These are phyloP conservation scores for Ustilago curta DNA, from an alignment of 1,284 basidiomycete species.

Conservation along the genomic window DNA sequence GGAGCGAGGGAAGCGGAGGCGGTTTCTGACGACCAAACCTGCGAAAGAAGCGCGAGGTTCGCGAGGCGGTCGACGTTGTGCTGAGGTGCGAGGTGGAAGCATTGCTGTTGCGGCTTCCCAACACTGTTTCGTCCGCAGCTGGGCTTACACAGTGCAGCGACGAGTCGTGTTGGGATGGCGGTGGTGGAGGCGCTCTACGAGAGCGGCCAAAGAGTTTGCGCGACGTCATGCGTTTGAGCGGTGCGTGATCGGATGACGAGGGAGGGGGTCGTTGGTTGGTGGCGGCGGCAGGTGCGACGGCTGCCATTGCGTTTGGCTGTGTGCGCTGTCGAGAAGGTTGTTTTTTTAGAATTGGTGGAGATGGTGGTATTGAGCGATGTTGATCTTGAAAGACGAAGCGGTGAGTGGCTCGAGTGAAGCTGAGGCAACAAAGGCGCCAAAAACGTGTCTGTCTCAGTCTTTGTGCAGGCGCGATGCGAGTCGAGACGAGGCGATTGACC, in stretches of 20 bases:
- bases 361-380: too few relatives aligned
- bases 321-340: neutral
- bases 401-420: too few relatives aligned
- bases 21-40: constrained; percentile 22
- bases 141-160: neutral
- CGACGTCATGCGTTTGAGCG: constrained; percentile 13
- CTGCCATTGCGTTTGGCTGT: constrained; percentile 17
- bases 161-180: neutral
- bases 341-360: too few relatives aligned
- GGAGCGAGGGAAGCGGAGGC: constrained; percentile 40
- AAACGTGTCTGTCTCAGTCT: too few relatives aligned
- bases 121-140: constrained; percentile 18
- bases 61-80: constrained; percentile 21
- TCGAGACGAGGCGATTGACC: too few relatives aligned
- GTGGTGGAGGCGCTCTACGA: constrained; percentile 18
- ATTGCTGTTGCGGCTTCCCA: constrained; percentile 21
- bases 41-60: constrained; percentile 38
- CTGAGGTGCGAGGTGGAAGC: constrained; percentile 32
- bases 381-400: too few relatives aligned
- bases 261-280: neutral
- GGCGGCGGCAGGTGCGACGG: constrained; percentile 14
- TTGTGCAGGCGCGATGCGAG: too few relatives aligned
- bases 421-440: too few relatives aligned
- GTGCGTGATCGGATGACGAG: neutral
- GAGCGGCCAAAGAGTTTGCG: constrained; percentile 41